Evolutionary conservation across 345 rosid genomes (phyloP).

Genomic region (Bretschneidera sinensis): DNA sequence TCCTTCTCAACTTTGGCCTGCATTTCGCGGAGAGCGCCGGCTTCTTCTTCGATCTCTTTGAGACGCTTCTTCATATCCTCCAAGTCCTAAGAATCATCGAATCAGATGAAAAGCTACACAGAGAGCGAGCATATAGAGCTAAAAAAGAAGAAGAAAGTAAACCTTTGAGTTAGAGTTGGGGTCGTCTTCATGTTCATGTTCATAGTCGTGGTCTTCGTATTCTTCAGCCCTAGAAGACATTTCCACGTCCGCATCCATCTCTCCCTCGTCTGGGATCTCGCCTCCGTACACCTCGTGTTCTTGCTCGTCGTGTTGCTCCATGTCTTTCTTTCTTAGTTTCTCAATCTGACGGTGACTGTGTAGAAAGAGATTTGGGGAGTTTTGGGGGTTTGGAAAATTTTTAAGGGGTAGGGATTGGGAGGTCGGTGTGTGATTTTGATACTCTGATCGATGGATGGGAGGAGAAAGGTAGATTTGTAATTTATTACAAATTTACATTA

Average conservation of each 20-base stretch:
- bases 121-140: neutral
- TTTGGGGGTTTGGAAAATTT: constrained; percentile 20
- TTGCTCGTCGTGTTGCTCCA: constrained; percentile 19
- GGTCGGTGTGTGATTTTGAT: neutral
- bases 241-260: constrained; percentile 66
- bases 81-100: constrained; percentile 52
- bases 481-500: no score
- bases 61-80: constrained; percentile 98
- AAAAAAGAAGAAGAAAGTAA: constrained; percentile 2
- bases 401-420: neutral
- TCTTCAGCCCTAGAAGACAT: constrained; percentile 50
- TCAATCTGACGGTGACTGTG: neutral
- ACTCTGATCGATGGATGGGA: no score
- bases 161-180: constrained; percentile 67
- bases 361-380: neutral
- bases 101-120: neutral
- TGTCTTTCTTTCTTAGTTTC: constrained; percentile 11
- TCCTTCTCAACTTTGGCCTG: constrained; percentile 99
- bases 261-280: constrained; percentile 76
- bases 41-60: constrained; percentile 96
- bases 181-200: constrained; percentile 37
- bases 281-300: constrained; percentile 89
- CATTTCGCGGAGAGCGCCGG: constrained; percentile 97
- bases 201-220: constrained; percentile 39
- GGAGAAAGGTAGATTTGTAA: no score